phyloP scores from a whole-genome alignment of 1,139 yeast genomes.

The Blastobotrys indianensis region DNA sequence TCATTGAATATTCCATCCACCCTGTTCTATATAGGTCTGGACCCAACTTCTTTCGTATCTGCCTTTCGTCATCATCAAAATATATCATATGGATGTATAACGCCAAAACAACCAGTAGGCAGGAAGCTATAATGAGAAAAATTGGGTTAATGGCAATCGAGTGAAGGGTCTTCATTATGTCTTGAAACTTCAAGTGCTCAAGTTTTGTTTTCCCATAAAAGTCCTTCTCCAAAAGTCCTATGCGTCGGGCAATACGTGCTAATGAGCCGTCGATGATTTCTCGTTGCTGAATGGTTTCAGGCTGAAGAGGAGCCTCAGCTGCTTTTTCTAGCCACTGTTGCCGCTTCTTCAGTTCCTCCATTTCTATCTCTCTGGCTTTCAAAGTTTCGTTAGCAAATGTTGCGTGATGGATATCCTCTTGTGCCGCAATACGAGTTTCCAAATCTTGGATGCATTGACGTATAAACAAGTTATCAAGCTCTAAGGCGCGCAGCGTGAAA shows the following conservation, averaged over 20 bases:
- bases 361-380: constrained; percentile 1
- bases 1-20: constrained; percentile 14
- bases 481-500: constrained; percentile 12
- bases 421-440: constrained; percentile 19
- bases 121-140: neutral
- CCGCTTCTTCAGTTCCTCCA: constrained; percentile 4
- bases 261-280: no score
- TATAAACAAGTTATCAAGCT: constrained; percentile 21
- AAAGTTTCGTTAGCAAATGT: constrained; percentile 5
- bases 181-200: no score
- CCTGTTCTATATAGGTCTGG: constrained; percentile 13
- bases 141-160: neutral
- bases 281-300: no score
- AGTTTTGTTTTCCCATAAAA: neutral
- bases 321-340: constrained; percentile 6
- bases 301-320: neutral
- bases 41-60: constrained; percentile 11
- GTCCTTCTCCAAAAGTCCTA: constrained; percentile 2
- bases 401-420: constrained; percentile 17
- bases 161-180: no score
- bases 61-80: constrained; percentile 11
- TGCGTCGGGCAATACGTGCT: neutral
- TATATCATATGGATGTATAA: constrained; percentile 10
- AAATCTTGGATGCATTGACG: constrained; percentile 18
- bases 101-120: neutral